A percentile compares a stretch with the other conserved stretches of the same genome.
Conservation (phyloP, 306 rosid species). For the Carpinus fangiana region DNA sequence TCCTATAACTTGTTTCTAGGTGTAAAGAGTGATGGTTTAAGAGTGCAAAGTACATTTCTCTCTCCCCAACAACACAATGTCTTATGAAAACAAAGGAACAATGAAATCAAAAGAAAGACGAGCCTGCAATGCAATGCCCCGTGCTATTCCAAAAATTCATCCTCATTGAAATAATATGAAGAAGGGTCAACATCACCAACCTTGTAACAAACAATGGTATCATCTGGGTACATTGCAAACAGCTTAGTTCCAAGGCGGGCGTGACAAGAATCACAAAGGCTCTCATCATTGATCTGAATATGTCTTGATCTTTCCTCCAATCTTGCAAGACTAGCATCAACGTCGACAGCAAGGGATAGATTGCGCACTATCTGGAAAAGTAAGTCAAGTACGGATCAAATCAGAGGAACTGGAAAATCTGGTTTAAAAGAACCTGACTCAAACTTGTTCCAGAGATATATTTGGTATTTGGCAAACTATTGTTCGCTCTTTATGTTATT, state of each 20-base stretch:
- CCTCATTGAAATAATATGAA: not conserved
- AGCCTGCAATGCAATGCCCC: conserved; percentile 6
- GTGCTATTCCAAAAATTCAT: not conserved
- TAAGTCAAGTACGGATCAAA: conserved; percentile 16
- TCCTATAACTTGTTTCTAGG: not conserved
- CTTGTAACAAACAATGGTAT: conserved; percentile 91
- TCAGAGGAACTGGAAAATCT: not conserved
- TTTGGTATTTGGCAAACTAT: not conserved
- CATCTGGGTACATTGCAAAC: conserved; percentile 99
- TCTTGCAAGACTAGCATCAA: conserved; percentile 89
- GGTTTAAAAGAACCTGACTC: not conserved
- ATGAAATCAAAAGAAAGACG: not conserved
- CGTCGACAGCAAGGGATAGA: conserved; percentile 83
- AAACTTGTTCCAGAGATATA: not conserved
- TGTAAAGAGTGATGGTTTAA: not conserved
- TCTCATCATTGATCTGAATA: conserved; percentile 92
- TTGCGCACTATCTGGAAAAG: conserved; percentile 77
- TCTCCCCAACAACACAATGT: conserved; percentile 2
- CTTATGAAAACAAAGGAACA: not conserved
- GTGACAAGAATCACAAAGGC: conserved; percentile 92
- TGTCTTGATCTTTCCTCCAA: conserved; percentile 95
- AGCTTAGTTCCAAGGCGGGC: conserved; percentile 97
- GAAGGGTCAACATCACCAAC: conserved; percentile 43
- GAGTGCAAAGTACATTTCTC: not conserved
- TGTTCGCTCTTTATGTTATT: too few species aligned